Evolutionary conservation across 1,139 yeast species (phyloP).

Genomic region (Protomyces lactucae-debilis): DNA sequence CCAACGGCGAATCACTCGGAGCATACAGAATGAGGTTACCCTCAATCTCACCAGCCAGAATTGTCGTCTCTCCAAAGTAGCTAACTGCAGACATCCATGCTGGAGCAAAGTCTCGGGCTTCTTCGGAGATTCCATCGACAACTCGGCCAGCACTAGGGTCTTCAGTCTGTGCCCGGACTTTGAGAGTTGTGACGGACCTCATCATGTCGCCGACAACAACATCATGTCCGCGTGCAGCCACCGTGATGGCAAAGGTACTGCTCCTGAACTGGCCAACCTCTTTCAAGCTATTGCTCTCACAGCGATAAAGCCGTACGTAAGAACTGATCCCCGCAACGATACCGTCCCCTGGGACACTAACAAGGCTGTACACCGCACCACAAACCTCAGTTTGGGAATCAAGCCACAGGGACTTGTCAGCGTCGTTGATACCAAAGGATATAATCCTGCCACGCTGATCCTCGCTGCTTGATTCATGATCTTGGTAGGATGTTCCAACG

Average conservation of each 20-base stretch:
- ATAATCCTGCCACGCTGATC: slow-evolving; percentile 33
- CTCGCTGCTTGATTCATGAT: slow-evolving; percentile 2
- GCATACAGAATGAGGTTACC: slow-evolving; percentile 32
- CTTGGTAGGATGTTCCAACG: slow-evolving; percentile 33
- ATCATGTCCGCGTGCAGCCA: slow-evolving; percentile 28
- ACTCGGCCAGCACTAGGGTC: neutral
- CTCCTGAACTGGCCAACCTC: slow-evolving; percentile 27
- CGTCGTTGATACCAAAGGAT: slow-evolving; percentile 28
- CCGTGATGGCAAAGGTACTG: slow-evolving; percentile 32
- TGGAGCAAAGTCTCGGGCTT: slow-evolving; percentile 33
- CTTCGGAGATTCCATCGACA: slow-evolving; percentile 26
- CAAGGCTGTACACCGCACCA: slow-evolving; percentile 33
- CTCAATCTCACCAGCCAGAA: slow-evolving; percentile 33
- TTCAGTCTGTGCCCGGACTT: neutral
- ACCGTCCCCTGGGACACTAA: slow-evolving; percentile 21
- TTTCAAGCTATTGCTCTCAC: neutral
- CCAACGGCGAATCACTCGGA: slow-evolving; percentile 19
- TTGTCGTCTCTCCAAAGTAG: slow-evolving; percentile 24
- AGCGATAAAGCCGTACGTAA: slow-evolving; percentile 25
- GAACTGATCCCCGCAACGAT: slow-evolving; percentile 33
- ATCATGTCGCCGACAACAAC: slow-evolving; percentile 34
- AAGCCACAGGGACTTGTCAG: slow-evolving; percentile 28
- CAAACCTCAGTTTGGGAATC: slow-evolving; percentile 28
- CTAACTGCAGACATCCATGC: slow-evolving; percentile 34
- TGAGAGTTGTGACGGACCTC: slow-evolving; percentile 32